Evolutionary conservation across 2,329 filamentous ascomycete genomes (phyloP), one percentile per base, ranked within the genome.

Genomic region (Fusarium duplospermum): DNA sequence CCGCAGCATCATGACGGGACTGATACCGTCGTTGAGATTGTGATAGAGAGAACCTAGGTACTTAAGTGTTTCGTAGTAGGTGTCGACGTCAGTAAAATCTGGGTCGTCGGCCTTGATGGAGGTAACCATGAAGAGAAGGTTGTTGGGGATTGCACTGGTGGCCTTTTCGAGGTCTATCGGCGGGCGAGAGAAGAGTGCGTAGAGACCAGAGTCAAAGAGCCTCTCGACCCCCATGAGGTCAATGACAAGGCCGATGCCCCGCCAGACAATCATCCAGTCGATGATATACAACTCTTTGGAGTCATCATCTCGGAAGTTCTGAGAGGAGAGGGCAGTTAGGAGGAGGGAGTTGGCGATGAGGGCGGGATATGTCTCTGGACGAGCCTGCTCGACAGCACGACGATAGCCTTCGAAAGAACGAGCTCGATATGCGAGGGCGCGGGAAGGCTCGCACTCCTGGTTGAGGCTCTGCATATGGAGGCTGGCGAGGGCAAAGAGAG

Each of bases 241-340:
- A 42, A 89, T 80, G 33, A 90, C 87, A 18, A 87, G 77, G 33
- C 86, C 83, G 29, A 84, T 89, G 11, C 88, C 88, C 11, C 84
- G 82, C 88, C 88, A 90, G 14, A 90, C 82, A 4, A 85, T 74
- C 80, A 90, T 87, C 88, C 89, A 90, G 76, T 89, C 85, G 52
- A 89, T 78, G 33, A 90, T 84, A 73, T 86, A 89, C 3, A 90
- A 82, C 2, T 84, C 83, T 52, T 81, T 83, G 20, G 79, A 78
- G 57, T 86, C 82, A 0, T 81, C 78, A n/a, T 88, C 86, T 4
- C 87, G 84, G 76, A 90, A 89, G 62, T 81, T 81, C 63, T 88
- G 83, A 6, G 87, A 87, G 11, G 87, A 86, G 6, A 89, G 80
- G 7, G 84, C 87, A 29, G 85, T 86, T 67, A 89, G 83, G 18